Base-by-base conservation (phyloP, 768 basidiomycete species). In the Kwoniella bestiolae region DNA sequence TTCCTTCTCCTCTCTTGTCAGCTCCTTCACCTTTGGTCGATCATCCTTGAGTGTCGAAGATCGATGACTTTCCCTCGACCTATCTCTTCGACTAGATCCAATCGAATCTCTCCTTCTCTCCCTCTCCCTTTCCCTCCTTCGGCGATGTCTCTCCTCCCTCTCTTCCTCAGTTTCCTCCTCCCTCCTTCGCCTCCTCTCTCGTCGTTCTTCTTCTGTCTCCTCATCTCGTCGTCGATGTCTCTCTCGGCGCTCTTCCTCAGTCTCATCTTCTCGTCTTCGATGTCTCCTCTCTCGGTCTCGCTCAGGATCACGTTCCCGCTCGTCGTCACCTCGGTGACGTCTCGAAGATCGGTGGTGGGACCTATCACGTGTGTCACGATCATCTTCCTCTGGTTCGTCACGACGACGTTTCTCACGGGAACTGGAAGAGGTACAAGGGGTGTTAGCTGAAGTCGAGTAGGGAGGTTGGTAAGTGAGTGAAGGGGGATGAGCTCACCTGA, bases 321-420 rank as follows among this genome's bases (percentile, higher is more conserved):
- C 71, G 56, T 84, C 83, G 21, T 71, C 66, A 21, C 77, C 81
- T 68, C 70, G 80, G 38, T 82, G 79, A 51, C 76, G 74, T 55
- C 52, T 32, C 31, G 52, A 55, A 18, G 21, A 21, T 55, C 52
- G 52, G 34, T 55, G 52, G 59, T 80, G 81, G 50, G 75, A 79
- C 64, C 80, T 81, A 68, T 55, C 52, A 55, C 52, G 56, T 28
- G 64, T 50, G 60, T 65, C 64, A 66, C 61, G 60, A 52, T 65
- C 68, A 57, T 66, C 65, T 68, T 63, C 64, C 46, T 84, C 85
- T 64, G 80, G 79, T 68, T 83, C 81, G 83, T 83, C 73, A 86
- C 87, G 68, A 86, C 84, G 77, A 73, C 83, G 80, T 21, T 82
- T 84, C 66, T 86, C 86, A 68, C 85, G 85, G 59, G 84, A 71